Evolutionary conservation across 306 rosid genomes (phyloP).

Genomic region (Prunus kanzakura): DNA sequence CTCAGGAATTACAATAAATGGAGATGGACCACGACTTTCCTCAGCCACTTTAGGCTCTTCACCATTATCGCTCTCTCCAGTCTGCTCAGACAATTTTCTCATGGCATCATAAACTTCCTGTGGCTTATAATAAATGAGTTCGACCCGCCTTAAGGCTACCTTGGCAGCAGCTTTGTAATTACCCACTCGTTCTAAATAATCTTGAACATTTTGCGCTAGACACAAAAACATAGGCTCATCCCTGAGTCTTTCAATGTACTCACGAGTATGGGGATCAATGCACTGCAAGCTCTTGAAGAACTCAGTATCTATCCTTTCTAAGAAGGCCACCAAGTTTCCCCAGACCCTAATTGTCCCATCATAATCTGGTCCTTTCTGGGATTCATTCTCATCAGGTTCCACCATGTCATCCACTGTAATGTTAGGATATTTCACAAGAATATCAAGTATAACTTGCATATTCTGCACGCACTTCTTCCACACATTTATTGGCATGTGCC

Average conservation of each 20-base stretch:
- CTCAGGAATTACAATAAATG: slow-evolving; percentile 79
- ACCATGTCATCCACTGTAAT: slow-evolving; percentile 76
- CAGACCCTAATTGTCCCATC: slow-evolving; percentile 74
- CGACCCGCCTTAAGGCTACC: slow-evolving; percentile 83
- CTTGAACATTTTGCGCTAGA: slow-evolving; percentile 96
- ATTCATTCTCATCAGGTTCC: slow-evolving; percentile 89
- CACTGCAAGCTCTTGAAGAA: slow-evolving; percentile 96
- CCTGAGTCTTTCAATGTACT: slow-evolving; percentile 89
- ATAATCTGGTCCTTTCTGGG: slow-evolving; percentile 74
- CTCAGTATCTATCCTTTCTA: slow-evolving; percentile 77
- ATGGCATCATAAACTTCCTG: slow-evolving; percentile 96
- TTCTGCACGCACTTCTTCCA: slow-evolving; percentile 95
- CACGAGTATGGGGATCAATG: slow-evolving; percentile 96
- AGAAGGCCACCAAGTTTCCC: slow-evolving; percentile 91
- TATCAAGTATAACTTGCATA: slow-evolving; percentile 80
- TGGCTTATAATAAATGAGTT: slow-evolving; percentile 83
- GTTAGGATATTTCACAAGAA: slow-evolving; percentile 71
- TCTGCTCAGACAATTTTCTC: slow-evolving; percentile 76
- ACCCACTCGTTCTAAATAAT: slow-evolving; percentile 64
- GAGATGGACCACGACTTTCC: slow-evolving; percentile 63
- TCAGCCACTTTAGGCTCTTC: slow-evolving; percentile 55
- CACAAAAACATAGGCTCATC: slow-evolving; percentile 79
- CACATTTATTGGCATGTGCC: slow-evolving; percentile 88
- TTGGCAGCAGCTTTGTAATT: slow-evolving; percentile 74
- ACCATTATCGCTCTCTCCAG: slow-evolving; percentile 47